Percentiles rank a stretch among this genome's conserved stretches.
Conservation (phyloP, 2,329 filamentous ascomycete species). For the Coniochaeta prunicola region DNA sequence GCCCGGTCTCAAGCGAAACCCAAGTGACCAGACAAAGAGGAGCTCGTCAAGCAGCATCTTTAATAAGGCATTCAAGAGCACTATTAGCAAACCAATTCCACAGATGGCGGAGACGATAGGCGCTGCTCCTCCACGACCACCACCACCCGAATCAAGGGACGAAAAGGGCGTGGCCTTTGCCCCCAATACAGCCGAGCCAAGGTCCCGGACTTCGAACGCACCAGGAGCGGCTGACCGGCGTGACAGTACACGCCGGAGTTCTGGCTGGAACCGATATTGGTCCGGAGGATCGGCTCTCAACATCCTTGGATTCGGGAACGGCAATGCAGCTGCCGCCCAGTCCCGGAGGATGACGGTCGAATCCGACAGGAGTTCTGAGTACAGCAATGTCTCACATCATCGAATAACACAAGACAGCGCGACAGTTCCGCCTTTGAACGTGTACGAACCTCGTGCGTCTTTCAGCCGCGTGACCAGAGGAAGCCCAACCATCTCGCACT, state of each 20-base stretch:
- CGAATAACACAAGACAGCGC: constrained; percentile 60
- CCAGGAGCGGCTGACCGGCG: constrained; percentile 20
- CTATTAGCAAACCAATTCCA: constrained; percentile 54
- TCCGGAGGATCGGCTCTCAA: constrained; percentile 64
- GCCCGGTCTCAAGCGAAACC: constrained; percentile 13
- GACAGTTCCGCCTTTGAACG: constrained; percentile 60
- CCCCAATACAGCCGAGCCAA: constrained; percentile 18
- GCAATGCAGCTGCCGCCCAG: constrained; percentile 12
- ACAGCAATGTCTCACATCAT: constrained; percentile 29
- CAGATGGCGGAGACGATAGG: constrained; percentile 24
- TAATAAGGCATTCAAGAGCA: constrained; percentile 56
- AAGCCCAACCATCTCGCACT: constrained; percentile 62
- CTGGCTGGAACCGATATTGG: constrained; percentile 73
- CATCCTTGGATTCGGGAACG: constrained; percentile 51
- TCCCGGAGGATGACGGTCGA: constrained; percentile 42
- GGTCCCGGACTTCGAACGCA: constrained; percentile 25
- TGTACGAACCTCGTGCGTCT: constrained; percentile 53
- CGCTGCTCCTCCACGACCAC: constrained; percentile 4
- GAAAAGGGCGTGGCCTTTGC: constrained; percentile 33
- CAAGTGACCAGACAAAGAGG: constrained; percentile 49
- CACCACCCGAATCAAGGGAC: constrained; percentile 15
- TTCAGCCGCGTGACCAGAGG: constrained; percentile 61
- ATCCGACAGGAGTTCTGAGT: constrained; percentile 50
- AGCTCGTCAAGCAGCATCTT: constrained; percentile 47
- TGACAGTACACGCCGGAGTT: constrained; percentile 51